Percentiles rank a stretch among this genome's conserved stretches.
Evolutionary conservation across 2,329 filamentous ascomycete species (phyloP).

Genomic region (Escovopsis sp.): DNA sequence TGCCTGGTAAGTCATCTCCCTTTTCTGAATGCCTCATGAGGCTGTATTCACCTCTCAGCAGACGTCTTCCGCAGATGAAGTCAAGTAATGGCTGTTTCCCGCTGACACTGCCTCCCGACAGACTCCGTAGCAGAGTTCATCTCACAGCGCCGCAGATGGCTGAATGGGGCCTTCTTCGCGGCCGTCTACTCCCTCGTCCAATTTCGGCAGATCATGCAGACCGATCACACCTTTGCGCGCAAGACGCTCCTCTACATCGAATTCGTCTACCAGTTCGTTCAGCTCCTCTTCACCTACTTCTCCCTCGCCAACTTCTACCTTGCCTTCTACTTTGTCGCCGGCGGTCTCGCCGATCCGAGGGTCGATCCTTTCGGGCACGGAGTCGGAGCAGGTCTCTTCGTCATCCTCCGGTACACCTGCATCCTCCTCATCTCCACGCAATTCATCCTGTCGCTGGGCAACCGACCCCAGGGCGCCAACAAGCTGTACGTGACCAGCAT

Average conservation of each 20-base stretch:
- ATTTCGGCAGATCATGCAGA: constrained; percentile 82
- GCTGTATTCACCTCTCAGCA: no score
- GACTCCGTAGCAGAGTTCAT: constrained; percentile 93
- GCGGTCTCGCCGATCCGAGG: constrained; percentile 62
- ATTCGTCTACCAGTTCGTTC: constrained; percentile 87
- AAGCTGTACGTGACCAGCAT: constrained; percentile 80
- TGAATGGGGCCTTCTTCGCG: constrained; percentile 97
- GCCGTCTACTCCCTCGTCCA: constrained; percentile 95
- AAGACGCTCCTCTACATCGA: constrained; percentile 90
- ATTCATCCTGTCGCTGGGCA: constrained; percentile 92
- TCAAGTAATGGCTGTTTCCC: no score
- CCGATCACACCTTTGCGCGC: constrained; percentile 76
- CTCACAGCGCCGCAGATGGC: constrained; percentile 88
- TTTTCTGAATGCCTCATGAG: background rate
- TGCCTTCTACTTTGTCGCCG: constrained; percentile 95
- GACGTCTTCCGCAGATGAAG: no score
- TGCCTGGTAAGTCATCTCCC: constrained; percentile 54
- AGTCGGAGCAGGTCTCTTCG: constrained; percentile 73
- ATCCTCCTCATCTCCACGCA: constrained; percentile 83
- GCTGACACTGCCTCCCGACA: constrained; percentile 23
- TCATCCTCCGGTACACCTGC: constrained; percentile 69
- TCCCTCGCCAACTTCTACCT: constrained; percentile 98
- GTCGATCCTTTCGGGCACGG: constrained; percentile 86
- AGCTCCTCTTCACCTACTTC: constrained; percentile 92
- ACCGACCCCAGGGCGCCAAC: constrained; percentile 86